A percentile compares a stretch with the other conserved stretches of the same genome.
Evolutionary conservation across 2,329 filamentous ascomycete species (phyloP).

Genomic region (Colletotrichum sp.): DNA sequence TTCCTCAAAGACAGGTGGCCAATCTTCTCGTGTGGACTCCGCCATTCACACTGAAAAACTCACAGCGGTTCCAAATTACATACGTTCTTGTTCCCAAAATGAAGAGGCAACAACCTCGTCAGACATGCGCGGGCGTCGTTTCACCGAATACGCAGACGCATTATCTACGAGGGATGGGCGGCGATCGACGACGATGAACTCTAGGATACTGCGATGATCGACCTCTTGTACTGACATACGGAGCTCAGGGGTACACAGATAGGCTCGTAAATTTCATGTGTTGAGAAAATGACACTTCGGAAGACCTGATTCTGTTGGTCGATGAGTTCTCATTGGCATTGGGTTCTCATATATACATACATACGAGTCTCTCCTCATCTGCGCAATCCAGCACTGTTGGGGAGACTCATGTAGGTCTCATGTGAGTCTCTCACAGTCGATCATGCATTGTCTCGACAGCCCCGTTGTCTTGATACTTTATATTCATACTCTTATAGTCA

Average conservation of each 20-base stretch:
- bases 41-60: too few relatives aligned
- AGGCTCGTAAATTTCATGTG: background rate
- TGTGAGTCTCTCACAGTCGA: background rate
- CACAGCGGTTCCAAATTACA: too few relatives aligned
- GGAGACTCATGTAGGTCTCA: background rate
- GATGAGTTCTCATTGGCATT: background rate
- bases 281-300: too few relatives aligned
- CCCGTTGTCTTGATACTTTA: background rate
- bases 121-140: accelerated
- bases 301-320: too few relatives aligned
- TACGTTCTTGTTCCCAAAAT: background rate
- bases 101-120: accelerated
- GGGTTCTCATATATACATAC: accelerated
- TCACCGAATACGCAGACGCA: accelerated
- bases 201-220: background rate
- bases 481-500: background rate
- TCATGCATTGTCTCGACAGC: background rate
- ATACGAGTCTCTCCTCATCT: accelerated
- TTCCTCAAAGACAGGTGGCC: too few relatives aligned
- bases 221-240: accelerated
- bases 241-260: background rate
- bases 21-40: too few relatives aligned
- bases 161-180: background rate
- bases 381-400: background rate
- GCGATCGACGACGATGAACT: background rate